These are phyloP conservation scores for Leptomonas seymouri DNA, from an alignment of 208 protist genomes.

Conservation along the genomic window DNA sequence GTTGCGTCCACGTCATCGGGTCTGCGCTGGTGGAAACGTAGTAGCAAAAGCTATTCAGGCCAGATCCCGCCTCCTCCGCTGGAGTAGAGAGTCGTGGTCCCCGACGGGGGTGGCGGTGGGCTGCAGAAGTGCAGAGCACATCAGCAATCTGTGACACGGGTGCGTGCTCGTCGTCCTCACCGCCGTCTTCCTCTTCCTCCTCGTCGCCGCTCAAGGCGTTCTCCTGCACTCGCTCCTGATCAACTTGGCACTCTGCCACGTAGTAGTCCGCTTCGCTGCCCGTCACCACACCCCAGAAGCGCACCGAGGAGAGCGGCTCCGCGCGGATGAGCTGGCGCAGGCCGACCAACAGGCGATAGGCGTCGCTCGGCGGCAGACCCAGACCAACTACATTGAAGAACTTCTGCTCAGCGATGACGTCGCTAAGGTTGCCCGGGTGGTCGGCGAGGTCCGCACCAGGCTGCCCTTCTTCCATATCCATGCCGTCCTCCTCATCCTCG, in stretches of 20 bases:
- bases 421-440: constrained; percentile 67
- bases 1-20: constrained; percentile 80
- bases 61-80: constrained; percentile 68
- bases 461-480: constrained; percentile 25
- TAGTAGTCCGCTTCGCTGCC: constrained; percentile 86
- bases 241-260: constrained; percentile 86
- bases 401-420: constrained; percentile 85
- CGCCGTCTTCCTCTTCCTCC: constrained; percentile 62
- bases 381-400: constrained; percentile 84
- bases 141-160: constrained; percentile 71
- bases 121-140: constrained; percentile 56
- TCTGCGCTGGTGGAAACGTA: constrained; percentile 79
- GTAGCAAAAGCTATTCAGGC: constrained; percentile 91
- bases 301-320: constrained; percentile 81
- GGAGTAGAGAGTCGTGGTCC: constrained; percentile 41
- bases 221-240: constrained; percentile 58
- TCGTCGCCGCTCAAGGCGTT: constrained; percentile 37
- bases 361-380: constrained; percentile 77
- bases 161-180: constrained; percentile 66
- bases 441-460: constrained; percentile 48
- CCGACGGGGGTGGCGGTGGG: constrained; percentile 39
- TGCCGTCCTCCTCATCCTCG: constrained; percentile 39
- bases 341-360: constrained; percentile 84
- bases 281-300: constrained; percentile 91
- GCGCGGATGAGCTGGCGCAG: constrained; percentile 84